Evolutionary conservation across 2,329 filamentous ascomycete species (phyloP).

Genomic region (Pestalotiopsis sp.): DNA sequence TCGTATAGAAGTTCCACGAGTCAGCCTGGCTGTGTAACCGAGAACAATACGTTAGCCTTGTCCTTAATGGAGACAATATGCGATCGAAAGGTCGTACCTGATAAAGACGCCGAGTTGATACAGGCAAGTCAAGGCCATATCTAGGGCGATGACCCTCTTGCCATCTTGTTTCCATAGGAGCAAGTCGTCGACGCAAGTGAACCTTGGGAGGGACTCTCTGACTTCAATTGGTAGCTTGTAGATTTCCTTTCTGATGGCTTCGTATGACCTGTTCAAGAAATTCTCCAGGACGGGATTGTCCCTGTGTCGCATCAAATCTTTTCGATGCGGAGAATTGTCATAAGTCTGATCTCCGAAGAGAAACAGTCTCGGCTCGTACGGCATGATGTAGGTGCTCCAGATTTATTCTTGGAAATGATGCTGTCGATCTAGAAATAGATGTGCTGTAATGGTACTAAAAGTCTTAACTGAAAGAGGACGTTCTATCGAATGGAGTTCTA

Average conservation of each 20-base stretch:
- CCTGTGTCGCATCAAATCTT: constrained; percentile 16
- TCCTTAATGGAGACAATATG: neutral
- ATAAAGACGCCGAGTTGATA: constrained; percentile 24
- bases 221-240: constrained; percentile 19
- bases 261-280: constrained; percentile 20
- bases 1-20: constrained; percentile 14
- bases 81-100: constrained; percentile 15
- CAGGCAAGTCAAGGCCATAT: constrained; percentile 25
- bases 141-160: constrained; percentile 22
- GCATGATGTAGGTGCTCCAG: constrained; percentile 3
- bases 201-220: constrained; percentile 22
- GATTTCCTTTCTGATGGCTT: constrained; percentile 20
- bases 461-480: too few relatives aligned
- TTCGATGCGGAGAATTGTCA: constrained; percentile 19
- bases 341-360: constrained; percentile 27
- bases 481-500: too few relatives aligned
- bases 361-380: constrained; percentile 15
- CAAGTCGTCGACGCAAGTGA: constrained; percentile 24
- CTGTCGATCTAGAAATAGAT: neutral
- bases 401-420: neutral
- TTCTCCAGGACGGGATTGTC: constrained; percentile 19
- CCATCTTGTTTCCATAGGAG: constrained; percentile 21
- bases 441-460: neutral
- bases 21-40: constrained; percentile 17
- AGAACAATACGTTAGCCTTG: neutral